phyloP scores from a whole-genome alignment of 106 monocot genomes.

The Alisma plantagoaquatica region DNA sequence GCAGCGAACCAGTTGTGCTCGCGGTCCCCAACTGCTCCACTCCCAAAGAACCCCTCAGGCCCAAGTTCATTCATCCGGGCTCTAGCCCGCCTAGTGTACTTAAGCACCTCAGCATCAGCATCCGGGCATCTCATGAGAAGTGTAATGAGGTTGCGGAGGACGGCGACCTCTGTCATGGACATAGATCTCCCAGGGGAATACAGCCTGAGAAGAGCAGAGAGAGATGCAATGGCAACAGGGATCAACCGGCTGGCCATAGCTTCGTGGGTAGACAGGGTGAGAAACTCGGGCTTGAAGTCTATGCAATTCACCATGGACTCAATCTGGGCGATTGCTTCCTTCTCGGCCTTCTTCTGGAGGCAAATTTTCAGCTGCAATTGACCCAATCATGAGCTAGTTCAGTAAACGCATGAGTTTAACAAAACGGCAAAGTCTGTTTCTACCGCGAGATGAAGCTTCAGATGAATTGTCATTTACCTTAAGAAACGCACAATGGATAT shows the following conservation, averaged over 20 bases:
- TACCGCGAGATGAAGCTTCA: too few relatives aligned
- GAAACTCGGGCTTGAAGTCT: slow-evolving; percentile 87
- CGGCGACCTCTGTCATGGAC: slow-evolving; percentile 70
- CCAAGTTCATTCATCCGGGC: slow-evolving; percentile 50
- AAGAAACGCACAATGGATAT: slow-evolving; percentile 70
- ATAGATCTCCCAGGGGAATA: slow-evolving; percentile 59
- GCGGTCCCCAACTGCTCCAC: slow-evolving; percentile 40
- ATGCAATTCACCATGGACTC: slow-evolving; percentile 55
- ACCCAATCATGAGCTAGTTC: neutral
- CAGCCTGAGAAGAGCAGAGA: slow-evolving; percentile 62
- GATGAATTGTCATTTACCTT: slow-evolving; percentile 44
- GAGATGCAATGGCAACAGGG: slow-evolving; percentile 55
- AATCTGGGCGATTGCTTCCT: slow-evolving; percentile 64
- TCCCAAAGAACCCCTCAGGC: slow-evolving; percentile 59
- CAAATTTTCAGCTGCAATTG: slow-evolving; percentile 63
- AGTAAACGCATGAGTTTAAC: neutral
- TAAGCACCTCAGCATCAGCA: slow-evolving; percentile 45
- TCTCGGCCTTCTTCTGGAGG: slow-evolving; percentile 70
- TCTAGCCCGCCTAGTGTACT: slow-evolving; percentile 40
- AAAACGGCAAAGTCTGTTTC: too few relatives aligned
- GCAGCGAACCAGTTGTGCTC: slow-evolving; percentile 89
- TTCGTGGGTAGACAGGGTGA: slow-evolving; percentile 77
- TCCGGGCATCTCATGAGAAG: slow-evolving; percentile 39
- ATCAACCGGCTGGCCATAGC: slow-evolving; percentile 52
- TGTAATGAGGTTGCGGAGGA: slow-evolving; percentile 59